Conservation (phyloP, 371 early-diverging fungal genomes). For the Mortierella polycephala region DNA sequence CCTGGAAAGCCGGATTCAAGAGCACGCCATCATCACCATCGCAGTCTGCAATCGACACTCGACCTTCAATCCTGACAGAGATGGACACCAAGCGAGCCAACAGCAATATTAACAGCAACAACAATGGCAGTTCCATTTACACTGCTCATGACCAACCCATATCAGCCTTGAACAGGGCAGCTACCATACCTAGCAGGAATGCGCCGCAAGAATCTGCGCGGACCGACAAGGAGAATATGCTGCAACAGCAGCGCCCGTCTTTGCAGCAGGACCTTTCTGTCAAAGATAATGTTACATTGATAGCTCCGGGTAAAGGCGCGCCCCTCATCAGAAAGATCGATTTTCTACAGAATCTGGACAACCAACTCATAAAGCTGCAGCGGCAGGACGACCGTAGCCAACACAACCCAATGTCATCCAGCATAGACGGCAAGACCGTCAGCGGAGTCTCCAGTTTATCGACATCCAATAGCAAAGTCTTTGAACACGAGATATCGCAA, state of each 20-base stretch:
- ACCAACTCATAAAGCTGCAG: conserved; percentile 41
- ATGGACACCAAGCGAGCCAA: conserved; percentile 1
- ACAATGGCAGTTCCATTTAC: neutral
- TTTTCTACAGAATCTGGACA: conserved; percentile 39
- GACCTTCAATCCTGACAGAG: conserved; percentile 18
- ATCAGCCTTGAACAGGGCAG: neutral
- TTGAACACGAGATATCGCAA: conserved; percentile 27
- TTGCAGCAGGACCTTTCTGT: neutral
- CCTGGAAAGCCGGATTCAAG: conserved; percentile 52
- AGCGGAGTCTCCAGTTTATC: conserved; percentile 5
- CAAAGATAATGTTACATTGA: neutral
- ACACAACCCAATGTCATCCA: neutral
- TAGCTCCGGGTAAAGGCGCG: neutral
- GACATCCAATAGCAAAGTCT: conserved; percentile 18
- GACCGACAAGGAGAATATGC: conserved; percentile 9
- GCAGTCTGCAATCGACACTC: conserved; percentile 23
- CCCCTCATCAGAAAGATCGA: conserved; percentile 13
- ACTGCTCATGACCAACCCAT: neutral
- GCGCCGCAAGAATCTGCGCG: neutral
- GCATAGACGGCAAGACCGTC: conserved; percentile 8
- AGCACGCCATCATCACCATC: conserved; percentile 49
- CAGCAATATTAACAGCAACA: conserved; percentile 2
- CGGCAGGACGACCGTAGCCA: conserved; percentile 20
- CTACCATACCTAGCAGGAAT: neutral
- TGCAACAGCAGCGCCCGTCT: neutral